Percentiles rank a stretch among this genome's conserved stretches.
phyloP scores from a whole-genome alignment of 495 filamentous ascomycete genomes.

The Hypoxylon rickii region DNA sequence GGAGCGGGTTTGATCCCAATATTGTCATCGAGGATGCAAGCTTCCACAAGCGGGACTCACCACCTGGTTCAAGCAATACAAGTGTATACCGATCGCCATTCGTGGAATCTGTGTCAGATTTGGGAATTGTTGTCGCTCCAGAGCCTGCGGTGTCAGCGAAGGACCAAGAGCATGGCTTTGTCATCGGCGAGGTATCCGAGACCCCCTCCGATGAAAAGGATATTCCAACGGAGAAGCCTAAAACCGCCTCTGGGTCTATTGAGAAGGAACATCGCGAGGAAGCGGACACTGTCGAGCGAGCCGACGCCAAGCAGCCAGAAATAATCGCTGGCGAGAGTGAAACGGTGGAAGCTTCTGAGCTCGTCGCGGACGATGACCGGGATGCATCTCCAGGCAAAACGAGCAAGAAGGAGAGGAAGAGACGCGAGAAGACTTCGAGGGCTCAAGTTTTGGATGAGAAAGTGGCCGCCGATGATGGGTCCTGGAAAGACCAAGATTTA shows the following conservation, averaged over 20 bases:
- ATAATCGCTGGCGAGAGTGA: neutral
- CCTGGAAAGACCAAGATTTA: slow-evolving; percentile 19
- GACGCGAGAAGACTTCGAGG: slow-evolving; percentile 40
- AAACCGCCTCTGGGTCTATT: slow-evolving; percentile 14
- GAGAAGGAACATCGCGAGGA: slow-evolving; percentile 20
- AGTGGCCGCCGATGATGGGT: slow-evolving; percentile 18
- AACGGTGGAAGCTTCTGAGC: slow-evolving; percentile 2
- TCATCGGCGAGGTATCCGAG: slow-evolving; percentile 26
- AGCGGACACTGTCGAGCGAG: slow-evolving; percentile 10
- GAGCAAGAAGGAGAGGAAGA: slow-evolving; percentile 46
- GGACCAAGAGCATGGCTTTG: slow-evolving; percentile 17
- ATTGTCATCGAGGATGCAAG: slow-evolving; percentile 68
- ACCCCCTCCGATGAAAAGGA: slow-evolving; percentile 22
- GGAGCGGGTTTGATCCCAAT: slow-evolving; percentile 71
- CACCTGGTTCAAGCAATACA: slow-evolving; percentile 61
- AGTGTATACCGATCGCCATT: slow-evolving; percentile 49
- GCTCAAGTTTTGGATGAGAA: slow-evolving; percentile 28
- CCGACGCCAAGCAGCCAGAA: slow-evolving; percentile 6
- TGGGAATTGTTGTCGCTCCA: slow-evolving; percentile 28
- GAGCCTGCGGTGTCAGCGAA: neutral
- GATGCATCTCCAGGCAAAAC: slow-evolving; percentile 29
- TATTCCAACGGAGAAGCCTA: slow-evolving; percentile 10
- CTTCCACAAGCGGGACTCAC: slow-evolving; percentile 67
- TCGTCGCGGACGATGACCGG: slow-evolving; percentile 25
- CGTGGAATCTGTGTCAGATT: slow-evolving; percentile 48